phyloP scores from a whole-genome alignment of 768 basidiomycete species.

The Pulveroboletus sp. region DNA sequence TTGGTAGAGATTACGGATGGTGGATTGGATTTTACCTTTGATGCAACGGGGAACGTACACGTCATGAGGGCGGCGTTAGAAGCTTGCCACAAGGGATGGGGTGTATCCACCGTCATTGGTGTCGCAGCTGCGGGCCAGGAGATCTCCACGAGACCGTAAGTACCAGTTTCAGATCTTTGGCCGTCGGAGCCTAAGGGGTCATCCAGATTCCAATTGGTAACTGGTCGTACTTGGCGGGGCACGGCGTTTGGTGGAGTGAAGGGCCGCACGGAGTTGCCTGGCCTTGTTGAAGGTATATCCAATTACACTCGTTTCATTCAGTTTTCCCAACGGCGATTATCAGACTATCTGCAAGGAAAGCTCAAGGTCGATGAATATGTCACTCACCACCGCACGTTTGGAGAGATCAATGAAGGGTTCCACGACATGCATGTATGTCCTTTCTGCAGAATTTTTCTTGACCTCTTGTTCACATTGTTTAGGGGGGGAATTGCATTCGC shows the following conservation, averaged over 20 bases:
- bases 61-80: conserved; percentile 96
- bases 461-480: conserved; percentile 2
- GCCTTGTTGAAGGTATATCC: conserved; percentile 77
- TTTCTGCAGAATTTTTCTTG: neutral
- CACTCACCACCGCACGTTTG: conserved; percentile 74
- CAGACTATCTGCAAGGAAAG: conserved; percentile 78
- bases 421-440: conserved; percentile 91
- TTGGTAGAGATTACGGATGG: conserved; percentile 93
- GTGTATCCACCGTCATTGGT: conserved; percentile 91
- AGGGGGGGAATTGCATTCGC: conserved; percentile 85
- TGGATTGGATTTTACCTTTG: conserved; percentile 95
- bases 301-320: neutral
- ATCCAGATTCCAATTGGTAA: conserved; percentile 60
- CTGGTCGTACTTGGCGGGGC: conserved; percentile 93
- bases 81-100: conserved; percentile 99
- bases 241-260: conserved; percentile 97
- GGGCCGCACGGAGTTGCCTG: conserved; percentile 92
- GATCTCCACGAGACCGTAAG: conserved; percentile 83
- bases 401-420: conserved; percentile 84
- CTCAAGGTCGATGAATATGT: conserved; percentile 96
- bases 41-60: conserved; percentile 91
- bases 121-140: conserved; percentile 97
- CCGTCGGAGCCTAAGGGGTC: conserved; percentile 6
- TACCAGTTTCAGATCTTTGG: conserved; percentile 4
- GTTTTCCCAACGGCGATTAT: conserved; percentile 1